A percentile compares a stretch with the other conserved stretches of the same genome.
Conservation (phyloP, 1,284 basidiomycete species). For the Sutorius eximius region DNA sequence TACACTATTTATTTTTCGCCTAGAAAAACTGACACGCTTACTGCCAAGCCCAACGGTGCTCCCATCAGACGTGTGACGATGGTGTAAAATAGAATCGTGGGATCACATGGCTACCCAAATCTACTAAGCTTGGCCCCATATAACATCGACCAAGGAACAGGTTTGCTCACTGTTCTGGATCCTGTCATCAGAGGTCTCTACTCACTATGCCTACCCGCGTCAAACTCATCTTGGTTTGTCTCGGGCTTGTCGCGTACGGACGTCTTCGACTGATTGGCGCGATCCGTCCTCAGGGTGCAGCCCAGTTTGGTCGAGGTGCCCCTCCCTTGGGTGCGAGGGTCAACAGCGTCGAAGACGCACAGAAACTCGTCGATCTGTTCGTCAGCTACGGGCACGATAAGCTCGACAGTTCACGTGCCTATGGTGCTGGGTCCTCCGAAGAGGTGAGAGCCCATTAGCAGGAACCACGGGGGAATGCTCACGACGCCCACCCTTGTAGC, state of each 20-base stretch:
- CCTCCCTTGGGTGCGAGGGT: constrained; percentile 18
- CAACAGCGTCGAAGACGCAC: constrained; percentile 21
- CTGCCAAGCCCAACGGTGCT: not conserved
- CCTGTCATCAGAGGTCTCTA: not conserved
- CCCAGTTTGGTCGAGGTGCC: constrained; percentile 16
- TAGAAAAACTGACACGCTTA: not conserved
- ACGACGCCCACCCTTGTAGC: constrained; percentile 8
- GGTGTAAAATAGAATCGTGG: constrained; percentile 1
- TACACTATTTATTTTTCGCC: not conserved
- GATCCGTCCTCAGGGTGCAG: constrained; percentile 9
- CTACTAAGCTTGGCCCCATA: not conserved
- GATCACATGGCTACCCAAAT: not conserved
- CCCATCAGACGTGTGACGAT: not conserved
- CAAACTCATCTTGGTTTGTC: constrained; percentile 12
- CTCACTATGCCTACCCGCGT: constrained; percentile 11
- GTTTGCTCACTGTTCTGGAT: not conserved
- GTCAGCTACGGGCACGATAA: constrained; percentile 23
- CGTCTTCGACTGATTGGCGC: not conserved
- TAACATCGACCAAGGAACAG: not conserved
- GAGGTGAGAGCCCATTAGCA: not conserved
- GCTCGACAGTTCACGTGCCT: constrained; percentile 27
- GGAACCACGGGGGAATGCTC: not conserved
- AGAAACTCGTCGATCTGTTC: constrained; percentile 31
- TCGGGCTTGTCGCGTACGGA: not conserved
- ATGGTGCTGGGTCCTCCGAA: constrained; percentile 31